Conservation (phyloP, 2,329 filamentous ascomycete genomes). For the Didymella pinodella region DNA sequence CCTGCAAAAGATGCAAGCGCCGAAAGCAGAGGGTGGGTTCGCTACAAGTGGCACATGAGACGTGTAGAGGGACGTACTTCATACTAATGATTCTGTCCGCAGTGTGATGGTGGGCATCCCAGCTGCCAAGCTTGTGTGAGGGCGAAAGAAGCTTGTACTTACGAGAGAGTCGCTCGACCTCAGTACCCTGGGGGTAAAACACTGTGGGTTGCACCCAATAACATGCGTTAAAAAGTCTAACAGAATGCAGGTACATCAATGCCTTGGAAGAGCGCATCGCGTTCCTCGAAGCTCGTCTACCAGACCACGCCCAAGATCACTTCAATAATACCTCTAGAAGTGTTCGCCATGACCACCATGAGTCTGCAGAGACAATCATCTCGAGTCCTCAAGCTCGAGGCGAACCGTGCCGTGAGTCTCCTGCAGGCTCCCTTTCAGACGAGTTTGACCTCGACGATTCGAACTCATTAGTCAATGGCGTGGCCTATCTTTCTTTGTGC, state of each 20-base stretch:
- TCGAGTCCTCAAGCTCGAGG: not conserved
- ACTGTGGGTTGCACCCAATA: conserved; percentile 19
- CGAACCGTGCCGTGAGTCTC: conserved; percentile 5
- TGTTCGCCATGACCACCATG: not conserved
- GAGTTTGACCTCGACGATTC: conserved; percentile 33
- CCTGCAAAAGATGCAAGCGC: conserved; percentile 39
- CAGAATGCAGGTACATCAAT: conserved; percentile 32
- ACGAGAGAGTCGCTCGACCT: conserved; percentile 36
- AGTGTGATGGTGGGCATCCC: conserved; percentile 38
- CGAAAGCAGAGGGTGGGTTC: conserved; percentile 37
- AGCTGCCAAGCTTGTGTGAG: conserved; percentile 32
- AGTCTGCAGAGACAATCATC: not conserved
- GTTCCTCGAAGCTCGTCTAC: conserved; percentile 38
- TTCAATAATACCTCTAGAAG: conserved; percentile 15
- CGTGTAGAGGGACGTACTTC: not conserved
- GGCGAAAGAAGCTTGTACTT: conserved; percentile 33
- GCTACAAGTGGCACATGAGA: not conserved
- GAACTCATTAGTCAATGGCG: conserved; percentile 36
- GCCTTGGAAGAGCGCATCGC: conserved; percentile 39
- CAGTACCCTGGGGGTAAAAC: conserved; percentile 41
- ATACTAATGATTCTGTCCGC: not conserved
- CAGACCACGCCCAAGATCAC: conserved; percentile 38
- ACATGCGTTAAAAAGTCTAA: not conserved
- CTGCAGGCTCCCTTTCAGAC: conserved; percentile 22
- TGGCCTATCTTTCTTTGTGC: conserved; percentile 40